Base-by-base conservation (phyloP, 2,329 filamentous ascomycete genomes). In the Calonectria fujianensis region DNA sequence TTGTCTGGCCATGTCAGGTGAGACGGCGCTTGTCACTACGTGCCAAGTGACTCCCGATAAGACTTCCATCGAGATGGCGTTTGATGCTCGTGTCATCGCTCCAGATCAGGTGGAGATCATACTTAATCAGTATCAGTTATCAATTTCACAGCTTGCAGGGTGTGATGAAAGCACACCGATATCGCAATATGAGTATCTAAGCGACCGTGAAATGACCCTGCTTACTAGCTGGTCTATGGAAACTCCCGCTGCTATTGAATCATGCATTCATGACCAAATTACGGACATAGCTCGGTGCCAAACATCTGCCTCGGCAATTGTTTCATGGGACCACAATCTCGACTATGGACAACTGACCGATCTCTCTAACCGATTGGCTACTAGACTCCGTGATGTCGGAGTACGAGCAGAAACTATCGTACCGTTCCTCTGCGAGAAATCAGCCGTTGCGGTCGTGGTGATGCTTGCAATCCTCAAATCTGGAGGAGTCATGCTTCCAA, bases 261-360 rank as follows among this genome's bases (percentile, higher is more conserved):
- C 37, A 20, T 63, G 59, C 59, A 63, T 63, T 63, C 59, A 63
- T 63, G 59, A 63, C 59, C 59, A 63, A 63, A 41, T 63, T 63
- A 45, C 59, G 4, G 59, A 63, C 20, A 63, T 63, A 20, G 59
- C 59, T 63, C 59, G 35, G 35, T 63, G 59, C 37, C 59, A 63
- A 45, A 39, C 59, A 63, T 63, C 59, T 27, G 59, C 59, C 35
- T 20, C 39, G 24, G 59, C 59, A 63, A 63, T 63, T 45, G 31
- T 4, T 41, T 63, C 59, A 27, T 63, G 59, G 59, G 59, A 63
- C 35, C 37, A 45, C 35, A 41, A 45, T 63, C 59, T 63, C 29
- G 59, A 63, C 59, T 63, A 63, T 41, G 59, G 59, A 45, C 59
- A 63, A 63, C 59, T 63, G 24, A 63, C 59, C 35, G 39, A 63